Evolutionary conservation across 139 green algal genomes (phyloP).

Genomic region (Marvania coccoides): DNA sequence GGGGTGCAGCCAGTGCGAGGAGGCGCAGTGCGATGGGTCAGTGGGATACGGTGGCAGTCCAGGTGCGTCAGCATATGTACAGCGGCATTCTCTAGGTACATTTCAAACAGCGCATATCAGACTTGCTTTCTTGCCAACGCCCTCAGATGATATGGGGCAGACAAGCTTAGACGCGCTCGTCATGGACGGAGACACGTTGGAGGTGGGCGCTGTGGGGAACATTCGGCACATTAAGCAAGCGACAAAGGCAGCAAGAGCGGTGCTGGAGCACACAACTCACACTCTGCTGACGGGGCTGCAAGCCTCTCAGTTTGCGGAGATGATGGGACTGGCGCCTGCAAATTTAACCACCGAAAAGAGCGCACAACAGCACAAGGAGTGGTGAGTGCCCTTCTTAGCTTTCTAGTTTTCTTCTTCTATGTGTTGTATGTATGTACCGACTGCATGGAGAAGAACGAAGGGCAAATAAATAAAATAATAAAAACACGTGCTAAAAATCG

Average conservation of each 20-base stretch:
- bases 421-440: too few relatives aligned
- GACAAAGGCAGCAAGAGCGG: slow-evolving; percentile 32
- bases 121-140: too few relatives aligned
- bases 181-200: slow-evolving; percentile 66
- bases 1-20: slow-evolving; percentile 39
- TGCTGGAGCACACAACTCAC: slow-evolving; percentile 58
- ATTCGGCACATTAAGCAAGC: slow-evolving; percentile 44
- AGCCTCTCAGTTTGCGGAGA: slow-evolving; percentile 50
- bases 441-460: too few relatives aligned
- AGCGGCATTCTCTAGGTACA: neutral
- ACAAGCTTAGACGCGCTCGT: slow-evolving; percentile 72
- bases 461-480: too few relatives aligned
- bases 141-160: slow-evolving; percentile 43
- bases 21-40: slow-evolving; percentile 54
- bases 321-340: slow-evolving; percentile 42
- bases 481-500: too few relatives aligned
- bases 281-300: slow-evolving; percentile 50
- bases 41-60: slow-evolving; percentile 63
- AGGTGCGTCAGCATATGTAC: neutral
- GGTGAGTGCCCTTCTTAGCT: slow-evolving; percentile 20
- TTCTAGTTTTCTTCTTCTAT: too few relatives aligned
- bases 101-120: neutral
- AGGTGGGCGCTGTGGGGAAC: slow-evolving; percentile 46
- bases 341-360: slow-evolving; percentile 41
- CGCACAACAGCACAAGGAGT: slow-evolving; percentile 3